Evolutionary conservation across 257 asterid species (phyloP).

Genomic region (Linderniella brevidens): DNA sequence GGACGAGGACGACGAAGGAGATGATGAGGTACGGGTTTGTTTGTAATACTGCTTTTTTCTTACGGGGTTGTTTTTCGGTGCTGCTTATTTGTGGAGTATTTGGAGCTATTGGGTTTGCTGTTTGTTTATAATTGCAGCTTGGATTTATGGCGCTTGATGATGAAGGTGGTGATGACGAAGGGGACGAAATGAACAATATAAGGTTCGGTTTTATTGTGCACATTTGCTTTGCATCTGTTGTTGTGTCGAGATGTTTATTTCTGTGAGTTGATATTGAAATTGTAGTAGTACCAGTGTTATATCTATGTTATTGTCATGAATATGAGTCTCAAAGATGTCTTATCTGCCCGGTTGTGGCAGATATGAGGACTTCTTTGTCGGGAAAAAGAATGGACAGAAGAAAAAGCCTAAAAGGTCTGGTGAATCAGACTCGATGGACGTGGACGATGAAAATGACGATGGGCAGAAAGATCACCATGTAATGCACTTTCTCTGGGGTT

Average conservation of each 20-base stretch:
- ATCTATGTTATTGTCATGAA: background rate
- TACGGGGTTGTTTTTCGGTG: no score
- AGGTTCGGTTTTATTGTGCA: slow-evolving; percentile 24
- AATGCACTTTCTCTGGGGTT: slow-evolving; percentile 4
- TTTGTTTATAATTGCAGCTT: slow-evolving; percentile 29
- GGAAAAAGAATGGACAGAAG: slow-evolving; percentile 24
- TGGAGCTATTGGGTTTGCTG: slow-evolving; percentile 1
- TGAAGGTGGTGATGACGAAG: slow-evolving; percentile 33
- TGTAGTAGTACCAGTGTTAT: no score
- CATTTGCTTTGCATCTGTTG: slow-evolving; percentile 1
- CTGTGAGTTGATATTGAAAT: no score
- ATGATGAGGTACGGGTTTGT: slow-evolving; percentile 35
- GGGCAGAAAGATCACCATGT: slow-evolving; percentile 24
- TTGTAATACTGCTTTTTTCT: no score
- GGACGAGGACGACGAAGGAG: slow-evolving; percentile 28
- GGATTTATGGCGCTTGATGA: slow-evolving; percentile 50
- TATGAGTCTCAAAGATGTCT: slow-evolving; percentile 5
- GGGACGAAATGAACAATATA: slow-evolving; percentile 27
- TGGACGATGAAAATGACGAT: slow-evolving; percentile 22
- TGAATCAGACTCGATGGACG: slow-evolving; percentile 35
- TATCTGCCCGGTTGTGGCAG: slow-evolving; percentile 19
- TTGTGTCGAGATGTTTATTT: no score
- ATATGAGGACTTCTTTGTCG: slow-evolving; percentile 72
- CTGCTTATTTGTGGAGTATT: background rate
- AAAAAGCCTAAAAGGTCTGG: slow-evolving; percentile 27